Percentiles rank a stretch among this genome's conserved stretches.
These are phyloP conservation scores for Dactylonectria macrodidyma DNA, from an alignment of 2,329 filamentous ascomycete genomes.

Conservation along the genomic window DNA sequence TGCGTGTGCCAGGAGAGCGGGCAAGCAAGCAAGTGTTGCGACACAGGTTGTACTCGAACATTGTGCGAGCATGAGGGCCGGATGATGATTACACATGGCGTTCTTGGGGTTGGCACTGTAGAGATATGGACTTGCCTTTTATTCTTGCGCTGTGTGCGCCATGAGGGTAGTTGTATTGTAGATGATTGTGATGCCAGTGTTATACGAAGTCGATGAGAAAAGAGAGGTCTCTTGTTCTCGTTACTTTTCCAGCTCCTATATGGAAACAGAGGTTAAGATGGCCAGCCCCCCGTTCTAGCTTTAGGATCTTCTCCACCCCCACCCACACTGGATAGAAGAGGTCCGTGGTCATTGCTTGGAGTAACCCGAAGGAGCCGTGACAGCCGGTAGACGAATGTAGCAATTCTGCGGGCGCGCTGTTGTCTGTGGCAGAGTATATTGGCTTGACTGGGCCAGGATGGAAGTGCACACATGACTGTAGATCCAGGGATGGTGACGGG, in stretches of 20 bases:
- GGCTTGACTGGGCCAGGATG: constrained; percentile 4
- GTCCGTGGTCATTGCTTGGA: constrained; percentile 20
- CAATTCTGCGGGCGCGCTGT: background rate
- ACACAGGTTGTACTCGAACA: constrained; percentile 1
- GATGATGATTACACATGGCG: constrained; percentile 18
- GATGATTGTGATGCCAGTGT: constrained; percentile 37
- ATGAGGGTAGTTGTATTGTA: constrained; percentile 36
- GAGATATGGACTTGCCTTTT: constrained; percentile 33
- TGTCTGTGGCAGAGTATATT: constrained; percentile 38
- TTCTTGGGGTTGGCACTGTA: constrained; percentile 35
- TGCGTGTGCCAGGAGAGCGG: background rate
- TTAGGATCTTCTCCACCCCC: constrained; percentile 30
- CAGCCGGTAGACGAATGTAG: constrained; percentile 30
- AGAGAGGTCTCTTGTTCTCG: constrained; percentile 6
- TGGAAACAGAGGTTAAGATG: constrained; percentile 3
- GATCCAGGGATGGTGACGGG: no score
- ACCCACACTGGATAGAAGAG: constrained; percentile 33
- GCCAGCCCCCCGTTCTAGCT: constrained; percentile 18
- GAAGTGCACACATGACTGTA: background rate
- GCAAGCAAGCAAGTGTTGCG: background rate
- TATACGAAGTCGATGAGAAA: constrained; percentile 26
- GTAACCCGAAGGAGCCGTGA: constrained; percentile 45
- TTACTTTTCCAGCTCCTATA: background rate
- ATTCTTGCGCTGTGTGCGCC: constrained; percentile 21
- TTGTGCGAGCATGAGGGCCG: constrained; percentile 1